These are phyloP conservation scores for Lactifluus piperatus DNA, from an alignment of 768 basidiomycete species.

Conservation along the genomic window DNA sequence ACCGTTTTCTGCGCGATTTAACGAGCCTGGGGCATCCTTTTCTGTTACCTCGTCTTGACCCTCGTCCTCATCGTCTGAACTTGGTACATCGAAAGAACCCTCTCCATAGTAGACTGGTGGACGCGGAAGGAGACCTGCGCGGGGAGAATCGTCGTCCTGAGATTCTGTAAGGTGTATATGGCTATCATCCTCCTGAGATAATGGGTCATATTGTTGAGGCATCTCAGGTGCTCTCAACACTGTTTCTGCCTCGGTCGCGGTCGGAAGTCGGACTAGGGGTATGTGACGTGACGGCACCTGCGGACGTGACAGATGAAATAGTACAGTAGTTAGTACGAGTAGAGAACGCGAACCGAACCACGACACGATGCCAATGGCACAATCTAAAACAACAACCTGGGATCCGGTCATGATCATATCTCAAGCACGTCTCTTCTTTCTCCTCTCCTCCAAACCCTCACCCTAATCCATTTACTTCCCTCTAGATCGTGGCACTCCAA, in stretches of 20 bases:
- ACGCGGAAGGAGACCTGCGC: conserved; percentile 1
- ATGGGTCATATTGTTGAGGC: conserved; percentile 18
- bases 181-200: conserved; percentile 18
- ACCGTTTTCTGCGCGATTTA: conserved; percentile 26
- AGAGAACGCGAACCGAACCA: too few relatives aligned
- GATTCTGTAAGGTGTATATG: not conserved
- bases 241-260: too few relatives aligned
- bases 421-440: conserved; percentile 43
- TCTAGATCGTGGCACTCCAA: conserved; percentile 87
- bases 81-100: conserved; percentile 68
- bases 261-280: too few relatives aligned
- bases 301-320: not conserved
- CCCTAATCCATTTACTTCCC: conserved; percentile 1
- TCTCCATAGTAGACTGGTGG: conserved; percentile 56
- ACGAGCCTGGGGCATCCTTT: conserved; percentile 31
- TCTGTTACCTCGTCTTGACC: conserved; percentile 47
- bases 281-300: conserved; percentile 1
- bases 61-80: conserved; percentile 70
- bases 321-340: too few relatives aligned
- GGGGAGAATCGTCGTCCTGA: not conserved
- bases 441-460: conserved; percentile 7
- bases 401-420: conserved; percentile 84
- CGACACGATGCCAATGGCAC: conserved; percentile 26
- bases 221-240: too few relatives aligned
- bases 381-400: conserved; percentile 54